Base-by-base conservation (phyloP, 2,329 filamentous ascomycete genomes). In the Allantophomopsis cytisporea region DNA sequence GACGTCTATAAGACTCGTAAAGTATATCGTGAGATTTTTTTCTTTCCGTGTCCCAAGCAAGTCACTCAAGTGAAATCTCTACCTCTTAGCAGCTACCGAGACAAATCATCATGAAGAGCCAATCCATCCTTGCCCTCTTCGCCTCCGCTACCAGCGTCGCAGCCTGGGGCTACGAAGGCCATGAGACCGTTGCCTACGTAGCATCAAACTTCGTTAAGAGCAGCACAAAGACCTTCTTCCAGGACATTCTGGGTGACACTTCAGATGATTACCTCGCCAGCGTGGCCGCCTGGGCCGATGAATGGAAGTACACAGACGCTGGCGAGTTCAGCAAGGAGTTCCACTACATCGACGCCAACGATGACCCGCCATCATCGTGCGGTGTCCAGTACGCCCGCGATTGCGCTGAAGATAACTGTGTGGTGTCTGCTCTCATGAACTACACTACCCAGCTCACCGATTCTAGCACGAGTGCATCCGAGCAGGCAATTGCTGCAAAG, bases 271-370 rank as follows among this genome's bases (percentile, higher is more conserved):
- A 79, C 51, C 64, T 82, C 18, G 75, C 76, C 36, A 65, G 65
- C 41, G 68, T 80, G 2, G 76, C 77, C 2, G 73, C 73, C 8
- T 82, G 77, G 77, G 76, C 77, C 23, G 77, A 82, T 58, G 74
- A 52, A 11, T 60, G 53, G 54, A 67, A 76, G 17, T 80, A 81
- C 59, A 78, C 72, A 7, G 65, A 68, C 54, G 76, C 71, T 61
- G 76, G 73, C 12, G 63, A 64, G 31, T 81, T 74, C 56, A 74
- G 70, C 7, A 71, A 65, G 46, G 68, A 67, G 28, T 79, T 78
- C 56, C 77, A 82, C 63, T 82, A 75, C 60, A 81, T 82, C 58
- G 77, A 81, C 54, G 76, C 76, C 43, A 68, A 78, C 50, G 77
- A 82, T 57, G 56, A 60, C 48, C 77, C 77, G 40, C 76, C 76